phyloP scores from a whole-genome alignment of 768 basidiomycete species.

The Suillus cothurnatus region DNA sequence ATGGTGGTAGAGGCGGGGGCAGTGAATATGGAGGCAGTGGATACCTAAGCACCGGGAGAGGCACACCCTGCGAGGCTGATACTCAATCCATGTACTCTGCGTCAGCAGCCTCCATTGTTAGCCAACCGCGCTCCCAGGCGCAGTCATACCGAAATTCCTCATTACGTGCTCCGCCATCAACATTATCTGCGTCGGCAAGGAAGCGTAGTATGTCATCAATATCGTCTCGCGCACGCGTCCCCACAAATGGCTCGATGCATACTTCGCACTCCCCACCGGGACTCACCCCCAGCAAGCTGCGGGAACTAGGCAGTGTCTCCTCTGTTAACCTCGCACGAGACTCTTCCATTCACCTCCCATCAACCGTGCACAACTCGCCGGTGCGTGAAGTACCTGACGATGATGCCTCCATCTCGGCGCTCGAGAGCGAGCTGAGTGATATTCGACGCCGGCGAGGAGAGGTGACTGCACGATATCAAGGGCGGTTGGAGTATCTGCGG shows the following conservation, averaged over 20 bases:
- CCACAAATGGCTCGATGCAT: conserved; percentile 15
- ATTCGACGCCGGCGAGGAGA: conserved; percentile 71
- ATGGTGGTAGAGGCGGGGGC: conserved; percentile 25
- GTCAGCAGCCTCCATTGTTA: conserved; percentile 51
- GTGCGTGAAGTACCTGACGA: conserved; percentile 27
- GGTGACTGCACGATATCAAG: conserved; percentile 71
- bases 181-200: conserved; percentile 41
- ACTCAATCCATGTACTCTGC: conserved; percentile 54
- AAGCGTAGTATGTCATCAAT: conserved; percentile 67
- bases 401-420: conserved; percentile 37
- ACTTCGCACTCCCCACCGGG: conserved; percentile 38
- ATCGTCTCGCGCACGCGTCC: conserved; percentile 45
- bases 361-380: conserved; percentile 46
- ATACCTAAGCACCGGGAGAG: conserved; percentile 26
- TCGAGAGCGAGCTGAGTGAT: conserved; percentile 66
- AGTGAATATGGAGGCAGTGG: conserved; percentile 27
- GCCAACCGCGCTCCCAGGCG: conserved; percentile 48
- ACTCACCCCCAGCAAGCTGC: conserved; percentile 31
- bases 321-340: conserved; percentile 56
- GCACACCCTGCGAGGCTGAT: conserved; percentile 46
- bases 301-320: conserved; percentile 41
- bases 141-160: conserved; percentile 31
- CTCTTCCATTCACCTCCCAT: conserved; percentile 32
- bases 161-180: conserved; percentile 34
- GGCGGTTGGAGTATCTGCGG: conserved; percentile 75